Evolutionary conservation across 2,329 filamentous ascomycete species (phyloP).

Genomic region (Sporothrix pseudoabietina): DNA sequence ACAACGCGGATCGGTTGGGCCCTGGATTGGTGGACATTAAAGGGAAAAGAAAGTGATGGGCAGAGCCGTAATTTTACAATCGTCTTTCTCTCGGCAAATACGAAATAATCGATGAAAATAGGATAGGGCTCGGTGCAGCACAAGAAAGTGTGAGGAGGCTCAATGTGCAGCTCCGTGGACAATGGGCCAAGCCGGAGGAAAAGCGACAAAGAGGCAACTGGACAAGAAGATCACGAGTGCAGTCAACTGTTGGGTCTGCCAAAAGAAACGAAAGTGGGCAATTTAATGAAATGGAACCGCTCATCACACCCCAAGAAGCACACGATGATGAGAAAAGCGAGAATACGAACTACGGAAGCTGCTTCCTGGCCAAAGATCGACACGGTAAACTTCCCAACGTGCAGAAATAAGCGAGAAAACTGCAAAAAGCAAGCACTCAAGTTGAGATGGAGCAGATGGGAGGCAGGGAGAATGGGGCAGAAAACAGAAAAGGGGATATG

Average conservation of each 20-base stretch:
- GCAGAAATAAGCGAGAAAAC: slow-evolving; percentile 10
- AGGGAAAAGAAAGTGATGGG: neutral
- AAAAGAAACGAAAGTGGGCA: neutral
- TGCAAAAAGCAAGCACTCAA: neutral
- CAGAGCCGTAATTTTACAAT: neutral
- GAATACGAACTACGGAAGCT: neutral
- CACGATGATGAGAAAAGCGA: neutral
- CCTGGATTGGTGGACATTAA: neutral
- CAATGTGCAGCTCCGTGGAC: neutral
- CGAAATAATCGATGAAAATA: neutral
- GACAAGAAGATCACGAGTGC: neutral
- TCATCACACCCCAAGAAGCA: neutral
- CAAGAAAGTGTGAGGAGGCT: neutral
- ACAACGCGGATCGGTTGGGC: neutral
- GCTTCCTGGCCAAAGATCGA: neutral
- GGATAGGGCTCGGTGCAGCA: neutral
- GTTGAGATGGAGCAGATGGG: neutral
- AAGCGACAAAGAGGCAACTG: neutral
- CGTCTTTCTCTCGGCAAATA: neutral
- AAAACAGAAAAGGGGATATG: neutral
- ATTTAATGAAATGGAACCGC: neutral
- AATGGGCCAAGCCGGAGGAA: neutral
- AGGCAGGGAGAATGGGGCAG: neutral
- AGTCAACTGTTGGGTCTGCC: neutral
- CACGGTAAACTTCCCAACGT: neutral